phyloP scores from a whole-genome alignment of 345 rosid genomes.

The Lepidium africanum region DNA sequence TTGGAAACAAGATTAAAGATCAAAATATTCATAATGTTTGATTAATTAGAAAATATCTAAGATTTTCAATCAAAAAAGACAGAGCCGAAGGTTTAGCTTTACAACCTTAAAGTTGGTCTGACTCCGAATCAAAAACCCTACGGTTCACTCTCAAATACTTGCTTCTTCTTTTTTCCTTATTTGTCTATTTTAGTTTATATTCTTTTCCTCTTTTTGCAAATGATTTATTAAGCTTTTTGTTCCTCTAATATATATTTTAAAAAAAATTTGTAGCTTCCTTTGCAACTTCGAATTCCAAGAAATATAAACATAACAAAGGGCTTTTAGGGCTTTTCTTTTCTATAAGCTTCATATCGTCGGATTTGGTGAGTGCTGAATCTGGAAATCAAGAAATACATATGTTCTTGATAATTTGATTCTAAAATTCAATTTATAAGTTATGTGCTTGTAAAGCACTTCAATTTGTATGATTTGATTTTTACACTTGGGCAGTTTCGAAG shows the following conservation, averaged over 20 bases:
- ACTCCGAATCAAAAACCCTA: conserved; percentile 12
- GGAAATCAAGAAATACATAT: too few relatives aligned
- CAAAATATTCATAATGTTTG: neutral
- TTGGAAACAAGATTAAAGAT: neutral
- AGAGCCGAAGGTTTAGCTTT: conserved; percentile 9
- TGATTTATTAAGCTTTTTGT: neutral
- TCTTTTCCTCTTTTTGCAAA: neutral
- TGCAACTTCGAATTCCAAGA: neutral
- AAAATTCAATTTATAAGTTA: too few relatives aligned
- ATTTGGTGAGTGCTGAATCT: too few relatives aligned
- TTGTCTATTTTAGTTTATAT: neutral
- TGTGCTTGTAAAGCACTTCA: too few relatives aligned
- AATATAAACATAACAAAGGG: neutral
- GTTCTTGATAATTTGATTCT: too few relatives aligned
- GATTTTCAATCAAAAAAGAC: neutral
- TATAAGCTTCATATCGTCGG: too few relatives aligned
- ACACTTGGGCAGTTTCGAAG: too few relatives aligned
- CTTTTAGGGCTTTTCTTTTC: neutral
- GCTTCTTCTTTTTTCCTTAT: neutral
- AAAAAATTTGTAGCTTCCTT: neutral
- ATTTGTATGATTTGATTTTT: too few relatives aligned
- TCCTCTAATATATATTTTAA: neutral
- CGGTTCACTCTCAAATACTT: neutral
- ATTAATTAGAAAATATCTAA: neutral
- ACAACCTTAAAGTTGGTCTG: conserved; percentile 24